These are phyloP conservation scores for Daldinia eschscholtzii DNA, from an alignment of 2,329 filamentous ascomycete species.

Conservation along the genomic window DNA sequence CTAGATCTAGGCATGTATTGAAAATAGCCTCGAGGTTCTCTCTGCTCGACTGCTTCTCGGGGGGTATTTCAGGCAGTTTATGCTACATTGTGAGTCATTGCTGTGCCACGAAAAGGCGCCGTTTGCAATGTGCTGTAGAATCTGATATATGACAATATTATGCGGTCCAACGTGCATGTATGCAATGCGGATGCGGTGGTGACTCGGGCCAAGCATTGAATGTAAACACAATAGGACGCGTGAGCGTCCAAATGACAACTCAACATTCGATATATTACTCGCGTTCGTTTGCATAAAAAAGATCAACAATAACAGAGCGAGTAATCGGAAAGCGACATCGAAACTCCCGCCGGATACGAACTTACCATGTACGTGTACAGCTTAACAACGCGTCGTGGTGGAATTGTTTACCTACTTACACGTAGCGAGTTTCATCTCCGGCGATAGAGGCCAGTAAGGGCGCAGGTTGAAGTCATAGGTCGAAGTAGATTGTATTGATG, in stretches of 20 bases:
- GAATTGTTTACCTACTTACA: neutral
- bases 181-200: neutral
- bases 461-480: neutral
- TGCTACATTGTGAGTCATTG: neutral
- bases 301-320: neutral
- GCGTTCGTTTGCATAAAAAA: neutral
- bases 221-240: neutral
- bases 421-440: neutral
- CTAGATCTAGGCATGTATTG: neutral
- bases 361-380: neutral
- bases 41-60: neutral
- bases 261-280: neutral
- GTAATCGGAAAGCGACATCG: neutral
- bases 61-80: neutral
- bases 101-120: neutral
- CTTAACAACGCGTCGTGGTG: neutral
- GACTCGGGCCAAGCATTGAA: neutral
- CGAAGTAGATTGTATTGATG: neutral
- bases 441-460: neutral
- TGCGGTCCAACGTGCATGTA: neutral
- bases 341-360: neutral
- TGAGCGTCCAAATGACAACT: neutral
- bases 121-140: neutral
- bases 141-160: neutral
- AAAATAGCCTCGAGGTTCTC: neutral